Conservation (phyloP, 179 eudicot species). For the Patellifolia procumbens region DNA sequence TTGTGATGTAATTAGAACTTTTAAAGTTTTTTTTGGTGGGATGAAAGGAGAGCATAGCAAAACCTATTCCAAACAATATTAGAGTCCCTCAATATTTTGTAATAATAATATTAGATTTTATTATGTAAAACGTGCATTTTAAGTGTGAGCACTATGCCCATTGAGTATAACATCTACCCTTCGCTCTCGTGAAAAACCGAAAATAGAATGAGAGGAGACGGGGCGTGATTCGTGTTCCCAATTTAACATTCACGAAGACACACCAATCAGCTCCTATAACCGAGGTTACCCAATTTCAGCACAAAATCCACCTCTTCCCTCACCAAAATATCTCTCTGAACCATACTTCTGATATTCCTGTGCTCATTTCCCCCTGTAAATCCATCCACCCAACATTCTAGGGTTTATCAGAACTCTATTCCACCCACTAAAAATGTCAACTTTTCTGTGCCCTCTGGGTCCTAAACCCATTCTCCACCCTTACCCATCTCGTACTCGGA, state of each 20-base stretch:
- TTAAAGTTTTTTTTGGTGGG: too few species aligned
- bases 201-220: neutral
- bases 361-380: neutral
- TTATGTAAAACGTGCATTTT: too few species aligned
- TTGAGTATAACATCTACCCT: too few species aligned
- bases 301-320: neutral
- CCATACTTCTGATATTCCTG: too few species aligned
- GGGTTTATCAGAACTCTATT: conserved; percentile 32
- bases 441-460: conserved; percentile 39
- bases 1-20: too few species aligned
- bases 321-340: neutral
- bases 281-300: neutral
- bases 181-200: too few species aligned
- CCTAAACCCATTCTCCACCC: conserved; percentile 43
- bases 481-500: conserved; percentile 41
- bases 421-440: conserved; percentile 34
- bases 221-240: neutral
- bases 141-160: too few species aligned
- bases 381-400: conserved; percentile 14
- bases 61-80: too few species aligned
- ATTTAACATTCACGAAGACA: neutral
- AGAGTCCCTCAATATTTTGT: too few species aligned
- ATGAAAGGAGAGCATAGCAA: too few species aligned
- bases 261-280: neutral
- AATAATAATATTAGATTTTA: too few species aligned